These are phyloP conservation scores for Citrullus colocynthis DNA, from an alignment of 306 rosid species.

Conservation along the genomic window DNA sequence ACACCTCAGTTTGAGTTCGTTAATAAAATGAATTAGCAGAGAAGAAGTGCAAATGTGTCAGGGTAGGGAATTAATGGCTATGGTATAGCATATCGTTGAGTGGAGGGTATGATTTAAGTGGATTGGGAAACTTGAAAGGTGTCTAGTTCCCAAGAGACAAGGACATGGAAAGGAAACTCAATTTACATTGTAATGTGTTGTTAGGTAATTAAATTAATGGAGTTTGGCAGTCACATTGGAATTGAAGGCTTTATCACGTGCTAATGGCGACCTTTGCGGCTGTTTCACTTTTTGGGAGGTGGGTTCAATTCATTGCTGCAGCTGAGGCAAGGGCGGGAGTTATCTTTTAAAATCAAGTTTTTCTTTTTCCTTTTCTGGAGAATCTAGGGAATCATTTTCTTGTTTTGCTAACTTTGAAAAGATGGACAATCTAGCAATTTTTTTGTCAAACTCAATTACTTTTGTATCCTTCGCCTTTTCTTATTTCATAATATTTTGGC, in stretches of 20 bases:
- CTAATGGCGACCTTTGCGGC: conserved; percentile 4
- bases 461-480: neutral
- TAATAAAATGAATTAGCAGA: neutral
- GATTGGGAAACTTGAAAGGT: neutral
- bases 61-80: neutral
- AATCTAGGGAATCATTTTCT: neutral
- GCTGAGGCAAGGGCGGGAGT: neutral
- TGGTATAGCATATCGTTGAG: neutral
- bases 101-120: neutral
- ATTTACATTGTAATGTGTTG: neutral
- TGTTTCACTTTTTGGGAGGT: neutral
- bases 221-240: neutral
- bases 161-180: neutral
- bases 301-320: neutral
- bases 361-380: too few species aligned
- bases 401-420: neutral
- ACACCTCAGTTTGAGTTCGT: neutral
- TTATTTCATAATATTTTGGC: neutral
- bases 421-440: neutral
- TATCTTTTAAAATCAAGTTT: neutral
- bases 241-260: conserved; percentile 1
- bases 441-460: neutral
- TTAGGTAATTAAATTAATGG: neutral
- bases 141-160: neutral
- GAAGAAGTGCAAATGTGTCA: neutral